These are phyloP conservation scores for Flaveria trinervia DNA, from an alignment of 129 eudicot species.

Conservation along the genomic window DNA sequence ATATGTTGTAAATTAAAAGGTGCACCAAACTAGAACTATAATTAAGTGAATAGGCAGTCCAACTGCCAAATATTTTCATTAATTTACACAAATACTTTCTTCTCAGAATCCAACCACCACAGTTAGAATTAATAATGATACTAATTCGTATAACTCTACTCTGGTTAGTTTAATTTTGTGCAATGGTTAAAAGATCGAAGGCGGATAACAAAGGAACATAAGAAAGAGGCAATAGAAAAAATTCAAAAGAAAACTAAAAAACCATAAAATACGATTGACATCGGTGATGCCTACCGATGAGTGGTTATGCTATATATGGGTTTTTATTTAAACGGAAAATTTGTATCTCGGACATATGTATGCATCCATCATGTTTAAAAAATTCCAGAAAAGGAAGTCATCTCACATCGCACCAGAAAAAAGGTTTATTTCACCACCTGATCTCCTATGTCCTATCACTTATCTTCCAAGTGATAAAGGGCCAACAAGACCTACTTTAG, in stretches of 20 bases:
- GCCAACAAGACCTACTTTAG: neutral
- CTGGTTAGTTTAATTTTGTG: neutral
- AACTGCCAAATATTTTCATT: constrained; percentile 21
- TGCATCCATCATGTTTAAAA: neutral
- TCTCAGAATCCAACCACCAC: constrained; percentile 27
- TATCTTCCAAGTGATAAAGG: constrained; percentile 9
- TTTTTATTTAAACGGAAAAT: too few relatives aligned
- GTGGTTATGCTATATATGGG: too few relatives aligned
- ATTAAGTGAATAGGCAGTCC: constrained; percentile 6
- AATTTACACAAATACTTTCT: constrained; percentile 16
- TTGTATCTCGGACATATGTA: neutral
- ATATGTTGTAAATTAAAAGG: neutral
- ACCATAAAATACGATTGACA: too few relatives aligned
- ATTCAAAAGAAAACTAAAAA: too few relatives aligned
- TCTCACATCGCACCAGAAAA: neutral
- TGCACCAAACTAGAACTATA: constrained; percentile 20
- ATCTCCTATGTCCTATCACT: neutral
- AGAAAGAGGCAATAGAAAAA: too few relatives aligned
- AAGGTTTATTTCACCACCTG: neutral
- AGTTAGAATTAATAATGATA: neutral
- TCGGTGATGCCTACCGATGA: too few relatives aligned
- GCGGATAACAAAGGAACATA: too few relatives aligned
- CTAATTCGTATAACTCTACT: neutral
- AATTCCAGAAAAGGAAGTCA: neutral
- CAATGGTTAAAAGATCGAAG: too few relatives aligned